phyloP scores from a whole-genome alignment of 1,284 basidiomycete genomes.

The Tilletia horrida region DNA sequence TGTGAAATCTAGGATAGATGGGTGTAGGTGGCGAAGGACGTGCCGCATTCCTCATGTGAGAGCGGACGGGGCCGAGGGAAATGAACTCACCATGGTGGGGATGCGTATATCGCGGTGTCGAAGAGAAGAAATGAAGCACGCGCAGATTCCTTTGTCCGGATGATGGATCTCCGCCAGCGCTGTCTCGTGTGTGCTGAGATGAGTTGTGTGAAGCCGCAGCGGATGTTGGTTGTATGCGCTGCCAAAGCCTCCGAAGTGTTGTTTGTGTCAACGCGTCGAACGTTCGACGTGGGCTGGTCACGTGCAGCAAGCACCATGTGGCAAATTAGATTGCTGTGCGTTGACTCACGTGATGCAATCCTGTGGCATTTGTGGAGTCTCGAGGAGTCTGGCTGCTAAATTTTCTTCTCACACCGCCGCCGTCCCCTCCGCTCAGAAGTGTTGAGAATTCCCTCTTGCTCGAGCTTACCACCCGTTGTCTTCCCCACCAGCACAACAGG shows the following conservation, averaged over 20 bases:
- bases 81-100: neutral
- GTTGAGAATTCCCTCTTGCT: too few relatives aligned
- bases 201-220: neutral
- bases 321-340: too few relatives aligned
- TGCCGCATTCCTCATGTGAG: neutral
- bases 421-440: neutral
- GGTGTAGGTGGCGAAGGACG: neutral
- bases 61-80: neutral
- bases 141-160: too few relatives aligned
- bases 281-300: too few relatives aligned
- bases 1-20: too few relatives aligned
- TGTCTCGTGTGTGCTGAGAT: too few relatives aligned
- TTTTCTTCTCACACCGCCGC: constrained; percentile 15
- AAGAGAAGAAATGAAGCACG: neutral
- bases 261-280: too few relatives aligned
- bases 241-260: too few relatives aligned
- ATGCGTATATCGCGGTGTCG: neutral
- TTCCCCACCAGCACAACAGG: constrained; percentile 8
- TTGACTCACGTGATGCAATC: neutral
- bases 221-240: neutral
- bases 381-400: neutral
- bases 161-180: too few relatives aligned
- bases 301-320: neutral
- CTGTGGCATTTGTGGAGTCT: neutral
- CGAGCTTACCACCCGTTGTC: neutral